phyloP scores from a whole-genome alignment of 2,329 filamentous ascomycete species.

The Paramyrothecium sp. region DNA sequence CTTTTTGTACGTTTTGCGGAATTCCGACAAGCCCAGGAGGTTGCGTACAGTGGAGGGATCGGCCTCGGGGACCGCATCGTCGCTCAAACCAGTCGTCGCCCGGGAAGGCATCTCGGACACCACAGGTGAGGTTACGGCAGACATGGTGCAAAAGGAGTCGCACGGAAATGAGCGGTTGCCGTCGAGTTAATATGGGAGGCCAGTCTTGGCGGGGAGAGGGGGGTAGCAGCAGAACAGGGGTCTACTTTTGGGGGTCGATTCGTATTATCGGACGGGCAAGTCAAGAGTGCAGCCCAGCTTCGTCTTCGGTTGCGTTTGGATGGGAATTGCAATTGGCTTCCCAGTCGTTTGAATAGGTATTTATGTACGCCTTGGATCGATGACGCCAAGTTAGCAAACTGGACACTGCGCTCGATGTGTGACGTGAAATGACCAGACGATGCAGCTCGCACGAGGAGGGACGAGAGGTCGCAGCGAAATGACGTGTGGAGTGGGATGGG shows the following conservation, averaged over 20 bases:
- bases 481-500: background rate
- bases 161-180: no score
- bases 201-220: background rate
- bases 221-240: no score
- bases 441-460: background rate
- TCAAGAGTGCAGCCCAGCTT: no score
- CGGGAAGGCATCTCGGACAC: constrained; percentile 40
- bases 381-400: background rate
- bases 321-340: background rate
- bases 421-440: background rate
- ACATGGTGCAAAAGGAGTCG: constrained; percentile 13
- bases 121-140: constrained; percentile 26
- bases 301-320: no score
- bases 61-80: constrained; percentile 58
- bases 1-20: background rate
- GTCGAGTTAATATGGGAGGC: no score
- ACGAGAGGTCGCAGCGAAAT: background rate
- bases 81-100: constrained; percentile 46
- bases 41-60: constrained; percentile 56
- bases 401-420: background rate
- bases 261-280: no score
- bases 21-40: background rate
- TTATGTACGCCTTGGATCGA: background rate
- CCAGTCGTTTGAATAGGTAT: background rate
- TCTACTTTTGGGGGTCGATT: no score